Evolutionary conservation across 2,329 filamentous ascomycete genomes (phyloP), one percentile per base, ranked within the genome.

Genomic region (Amauroascus niger): DNA sequence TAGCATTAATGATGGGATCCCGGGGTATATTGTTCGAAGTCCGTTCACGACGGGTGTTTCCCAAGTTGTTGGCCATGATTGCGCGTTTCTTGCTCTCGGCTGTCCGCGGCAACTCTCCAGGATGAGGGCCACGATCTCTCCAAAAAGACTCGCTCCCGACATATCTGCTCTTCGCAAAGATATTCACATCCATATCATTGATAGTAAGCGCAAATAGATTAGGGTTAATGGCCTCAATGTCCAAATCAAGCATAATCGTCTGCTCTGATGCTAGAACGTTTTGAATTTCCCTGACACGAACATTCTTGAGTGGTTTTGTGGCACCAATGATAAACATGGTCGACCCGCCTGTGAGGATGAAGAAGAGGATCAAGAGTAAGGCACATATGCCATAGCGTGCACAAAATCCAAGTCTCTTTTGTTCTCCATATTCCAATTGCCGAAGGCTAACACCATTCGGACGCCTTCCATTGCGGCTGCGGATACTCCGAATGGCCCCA

Each of bases 251-350:
- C 81, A 98, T 95, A 40, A 98, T 79, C 67, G 97, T 90, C 67
- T 95, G 88, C 68, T 95, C 88, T 62, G 88, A 95, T 1, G 90
- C 90, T 47, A 97, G 79, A 22, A 98, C 88, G 60, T 95, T 94
- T 62, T 86, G 82, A 60, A 98, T 88, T 58, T 84, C 83, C 53
- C 85, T 75, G 43, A 97, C 81, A 59, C 85, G 77, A 55, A 97
- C 86, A 59, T 87, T 82, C 24, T 81, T 79, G 46, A 98, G 79
- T 6, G 90, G 87, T 64, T 95, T 89, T 28, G 90, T 95, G 18
- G 90, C 91, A 44, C 89, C 87, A 69, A 96, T 86, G 70, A 96
- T 83, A 68, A 97, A 93, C 20, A 86, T 87, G 35, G 93, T 84
- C 8, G 87, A 86, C 40, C 87, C 88, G n/a, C 88, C 84, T 46